These are phyloP conservation scores for Phytophthora multivora DNA, from an alignment of 352 stramenopile genomes.

Conservation along the genomic window DNA sequence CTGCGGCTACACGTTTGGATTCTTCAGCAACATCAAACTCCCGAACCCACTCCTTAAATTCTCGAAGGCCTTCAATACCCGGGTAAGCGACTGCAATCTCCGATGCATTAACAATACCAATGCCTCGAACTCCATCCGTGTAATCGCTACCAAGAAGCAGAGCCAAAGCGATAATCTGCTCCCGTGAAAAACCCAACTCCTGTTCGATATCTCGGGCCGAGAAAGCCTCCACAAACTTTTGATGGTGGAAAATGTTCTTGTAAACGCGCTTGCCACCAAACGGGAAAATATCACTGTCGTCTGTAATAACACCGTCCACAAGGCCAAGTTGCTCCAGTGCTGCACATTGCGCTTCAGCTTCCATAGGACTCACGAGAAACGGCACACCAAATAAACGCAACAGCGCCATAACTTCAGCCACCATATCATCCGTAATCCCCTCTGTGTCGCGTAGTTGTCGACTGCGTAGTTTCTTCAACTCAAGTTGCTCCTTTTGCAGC, in stretches of 20 bases:
- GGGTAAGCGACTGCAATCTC: constrained; percentile 85
- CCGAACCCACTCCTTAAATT: constrained; percentile 80
- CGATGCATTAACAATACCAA: constrained; percentile 85
- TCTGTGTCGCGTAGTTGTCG: constrained; percentile 91
- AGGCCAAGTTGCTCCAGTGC: constrained; percentile 95
- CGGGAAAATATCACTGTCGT: constrained; percentile 95
- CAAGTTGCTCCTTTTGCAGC: constrained; percentile 62
- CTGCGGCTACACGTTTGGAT: constrained; percentile 36
- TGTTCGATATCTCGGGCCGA: constrained; percentile 90
- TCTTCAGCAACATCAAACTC: constrained; percentile 69
- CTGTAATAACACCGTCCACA: constrained; percentile 98
- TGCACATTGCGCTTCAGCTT: constrained; percentile 99
- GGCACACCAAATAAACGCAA: constrained; percentile 98
- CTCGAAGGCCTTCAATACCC: constrained; percentile 84
- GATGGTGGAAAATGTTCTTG: constrained; percentile 99
- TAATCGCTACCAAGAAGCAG: constrained; percentile 98
- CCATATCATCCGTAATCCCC: constrained; percentile 97
- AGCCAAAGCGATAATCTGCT: constrained; percentile 91
- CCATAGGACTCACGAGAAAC: constrained; percentile 98
- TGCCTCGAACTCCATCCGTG: constrained; percentile 77
- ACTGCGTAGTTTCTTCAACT: constrained; percentile 81
- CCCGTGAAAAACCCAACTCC: constrained; percentile 92
- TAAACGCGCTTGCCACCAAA: constrained; percentile 97
- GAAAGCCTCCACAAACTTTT: constrained; percentile 99
- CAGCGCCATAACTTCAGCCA: constrained; percentile 96